phyloP scores from a whole-genome alignment of 139 green algal species.

The Chlorella sp. region DNA sequence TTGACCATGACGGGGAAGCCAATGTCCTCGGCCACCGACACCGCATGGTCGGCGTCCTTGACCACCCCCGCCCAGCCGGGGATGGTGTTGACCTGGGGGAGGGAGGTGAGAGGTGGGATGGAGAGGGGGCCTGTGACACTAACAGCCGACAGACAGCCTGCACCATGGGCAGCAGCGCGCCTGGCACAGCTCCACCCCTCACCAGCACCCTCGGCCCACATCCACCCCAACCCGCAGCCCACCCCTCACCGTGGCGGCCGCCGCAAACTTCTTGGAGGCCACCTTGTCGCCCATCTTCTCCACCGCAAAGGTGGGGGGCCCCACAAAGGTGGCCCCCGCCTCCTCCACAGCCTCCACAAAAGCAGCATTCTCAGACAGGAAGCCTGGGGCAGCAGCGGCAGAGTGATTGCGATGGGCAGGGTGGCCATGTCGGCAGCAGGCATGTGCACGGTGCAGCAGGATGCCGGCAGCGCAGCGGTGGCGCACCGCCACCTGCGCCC shows the following conservation, averaged over 20 bases:
- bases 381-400: conserved; percentile 52
- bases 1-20: conserved; percentile 71
- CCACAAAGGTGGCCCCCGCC: conserved; percentile 77
- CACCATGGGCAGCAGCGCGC: too few species aligned
- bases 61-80: conserved; percentile 50
- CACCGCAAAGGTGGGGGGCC: conserved; percentile 71
- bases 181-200: too few species aligned
- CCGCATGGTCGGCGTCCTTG: conserved; percentile 38
- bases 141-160: too few species aligned
- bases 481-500: too few species aligned
- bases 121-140: neutral
- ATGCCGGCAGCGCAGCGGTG: too few species aligned
- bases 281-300: conserved; percentile 79
- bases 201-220: too few species aligned
- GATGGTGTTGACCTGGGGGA: conserved; percentile 43
- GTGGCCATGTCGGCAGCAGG: neutral
- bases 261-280: conserved; percentile 51
- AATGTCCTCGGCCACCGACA: conserved; percentile 46
- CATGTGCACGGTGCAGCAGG: too few species aligned
- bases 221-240: neutral
- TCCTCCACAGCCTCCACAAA: conserved; percentile 73
- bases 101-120: neutral
- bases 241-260: neutral
- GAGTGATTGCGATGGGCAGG: too few species aligned
- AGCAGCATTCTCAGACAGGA: conserved; percentile 81